phyloP scores from a whole-genome alignment of 2,329 filamentous ascomycete species.

The Bisporella sp. region DNA sequence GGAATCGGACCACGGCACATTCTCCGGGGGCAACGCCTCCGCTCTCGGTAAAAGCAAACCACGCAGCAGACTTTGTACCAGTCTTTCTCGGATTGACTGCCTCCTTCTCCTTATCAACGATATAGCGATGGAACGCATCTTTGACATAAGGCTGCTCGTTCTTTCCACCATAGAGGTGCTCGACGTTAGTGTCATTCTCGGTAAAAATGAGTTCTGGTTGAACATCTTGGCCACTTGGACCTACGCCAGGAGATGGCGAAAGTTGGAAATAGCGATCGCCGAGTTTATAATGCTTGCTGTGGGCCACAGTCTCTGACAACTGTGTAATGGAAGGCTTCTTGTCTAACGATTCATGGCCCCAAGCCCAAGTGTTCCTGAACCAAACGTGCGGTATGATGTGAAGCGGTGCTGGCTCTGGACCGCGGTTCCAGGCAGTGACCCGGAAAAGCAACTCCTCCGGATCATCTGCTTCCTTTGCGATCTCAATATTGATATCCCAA shows the following conservation, averaged over 20 bases:
- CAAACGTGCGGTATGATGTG: conserved; percentile 93
- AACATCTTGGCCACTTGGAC: conserved; percentile 72
- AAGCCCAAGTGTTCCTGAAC: conserved; percentile 97
- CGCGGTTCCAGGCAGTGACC: conserved; percentile 93
- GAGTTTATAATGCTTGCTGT: conserved; percentile 72
- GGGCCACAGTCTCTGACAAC: conserved; percentile 58
- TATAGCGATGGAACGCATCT: conserved; percentile 86
- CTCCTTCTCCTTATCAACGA: conserved; percentile 73
- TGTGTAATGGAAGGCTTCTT: conserved; percentile 75
- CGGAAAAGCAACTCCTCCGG: conserved; percentile 89
- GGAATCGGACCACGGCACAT: conserved; percentile 91
- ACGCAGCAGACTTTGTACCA: conserved; percentile 86
- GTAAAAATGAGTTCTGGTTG: conserved; percentile 84
- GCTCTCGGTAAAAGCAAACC: conserved; percentile 87
- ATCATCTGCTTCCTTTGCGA: conserved; percentile 87
- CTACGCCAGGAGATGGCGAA: conserved; percentile 84
- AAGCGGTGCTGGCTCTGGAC: conserved; percentile 80
- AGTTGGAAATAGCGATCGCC: conserved; percentile 79
- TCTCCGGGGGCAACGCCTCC: conserved; percentile 84
- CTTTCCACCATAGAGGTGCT: conserved; percentile 66
- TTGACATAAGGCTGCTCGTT: conserved; percentile 86
- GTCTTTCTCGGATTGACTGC: conserved; percentile 73
- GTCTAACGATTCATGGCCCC: conserved; percentile 71
- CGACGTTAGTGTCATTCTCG: conserved; percentile 89
- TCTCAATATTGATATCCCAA: conserved; percentile 97